These are phyloP conservation scores for Leucoagaricus sp. DNA, from an alignment of 1,284 basidiomycete species.

Conservation along the genomic window DNA sequence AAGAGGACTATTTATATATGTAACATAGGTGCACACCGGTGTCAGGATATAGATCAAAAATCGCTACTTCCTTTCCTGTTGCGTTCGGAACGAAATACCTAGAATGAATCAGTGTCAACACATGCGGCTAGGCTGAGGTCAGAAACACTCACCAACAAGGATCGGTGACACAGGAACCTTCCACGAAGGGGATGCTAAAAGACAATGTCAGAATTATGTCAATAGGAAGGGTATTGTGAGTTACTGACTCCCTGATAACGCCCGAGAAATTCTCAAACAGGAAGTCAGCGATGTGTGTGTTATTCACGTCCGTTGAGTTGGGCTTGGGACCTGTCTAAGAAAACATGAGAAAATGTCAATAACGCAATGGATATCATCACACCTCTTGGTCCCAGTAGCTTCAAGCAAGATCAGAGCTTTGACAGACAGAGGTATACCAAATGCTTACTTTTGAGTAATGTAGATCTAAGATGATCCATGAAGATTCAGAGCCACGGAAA, in stretches of 20 bases:
- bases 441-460: slow-evolving; percentile 58
- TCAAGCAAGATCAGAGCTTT: background rate
- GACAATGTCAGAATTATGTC: background rate
- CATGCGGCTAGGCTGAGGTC: background rate
- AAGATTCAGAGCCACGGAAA: background rate
- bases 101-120: background rate
- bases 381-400: slow-evolving; percentile 66
- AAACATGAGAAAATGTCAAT: background rate
- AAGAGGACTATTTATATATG: background rate
- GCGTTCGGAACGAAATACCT: slow-evolving; percentile 50
- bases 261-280: slow-evolving; percentile 56
- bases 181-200: slow-evolving; percentile 48
- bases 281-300: slow-evolving; percentile 58
- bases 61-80: slow-evolving; percentile 59
- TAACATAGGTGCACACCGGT: background rate
- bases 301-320: slow-evolving; percentile 45
- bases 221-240: background rate
- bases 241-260: slow-evolving; percentile 50
- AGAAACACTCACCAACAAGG: slow-evolving; percentile 48
- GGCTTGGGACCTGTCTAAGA: slow-evolving; percentile 46
- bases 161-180: slow-evolving; percentile 57
- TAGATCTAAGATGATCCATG: slow-evolving; percentile 43
- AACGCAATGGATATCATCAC: slow-evolving; percentile 14
- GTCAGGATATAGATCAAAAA: slow-evolving; percentile 31
- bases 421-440: background rate